Base-by-base conservation (phyloP, 2,329 filamentous ascomycete genomes). In the Pseudocercospora fijiensis region DNA sequence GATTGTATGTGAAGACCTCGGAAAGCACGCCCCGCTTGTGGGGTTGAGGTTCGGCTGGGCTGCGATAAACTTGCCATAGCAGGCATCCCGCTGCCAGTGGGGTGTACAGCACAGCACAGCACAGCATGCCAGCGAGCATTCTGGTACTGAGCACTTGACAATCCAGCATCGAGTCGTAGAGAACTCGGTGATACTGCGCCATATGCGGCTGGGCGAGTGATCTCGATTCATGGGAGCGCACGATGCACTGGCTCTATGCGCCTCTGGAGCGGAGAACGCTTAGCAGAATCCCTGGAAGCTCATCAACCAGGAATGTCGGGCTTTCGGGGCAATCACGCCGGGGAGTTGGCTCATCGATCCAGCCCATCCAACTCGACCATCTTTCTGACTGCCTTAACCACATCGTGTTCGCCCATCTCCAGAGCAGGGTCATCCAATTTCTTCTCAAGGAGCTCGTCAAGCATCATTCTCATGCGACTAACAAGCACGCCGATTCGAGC, bases 401-500 rank as follows among this genome's bases (percentile, higher is more conserved):
- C 87, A 70, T 89, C 87, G 63, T 83, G 84, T 51, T 74, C 78
- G 18, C 60, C 72, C 64, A 75, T 62, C 7, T 73, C 72, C 56
- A 74, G 47, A 13, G 82, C 83, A 0, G 91, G 91, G 67, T 90
- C 87, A 75, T 93, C 91, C 56, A 97, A 87, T 77, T 92, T 92
- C 68, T 85, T 83, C 62, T 90, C 90, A 72, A 99, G 85, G 65
- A 96, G 83, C 68, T 89, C 86, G 79, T 99, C 95, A 60, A 99
- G 83, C 88, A 98, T 90, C 62, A 88, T 87, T 67, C 95, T 84
- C 69, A 99, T 78, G 66, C 94, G 83, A 52, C 89, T 90, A 2
- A 96, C 89, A 69, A 99, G 77, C 11, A 98, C 94, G 28, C 94
- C 95, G 67, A 99, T 95, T 53, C 95, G 86, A 0, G 95, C 94